Evolutionary conservation across 2,329 filamentous ascomycete species (phyloP).

Genomic region (Epicoccum sorghinum): DNA sequence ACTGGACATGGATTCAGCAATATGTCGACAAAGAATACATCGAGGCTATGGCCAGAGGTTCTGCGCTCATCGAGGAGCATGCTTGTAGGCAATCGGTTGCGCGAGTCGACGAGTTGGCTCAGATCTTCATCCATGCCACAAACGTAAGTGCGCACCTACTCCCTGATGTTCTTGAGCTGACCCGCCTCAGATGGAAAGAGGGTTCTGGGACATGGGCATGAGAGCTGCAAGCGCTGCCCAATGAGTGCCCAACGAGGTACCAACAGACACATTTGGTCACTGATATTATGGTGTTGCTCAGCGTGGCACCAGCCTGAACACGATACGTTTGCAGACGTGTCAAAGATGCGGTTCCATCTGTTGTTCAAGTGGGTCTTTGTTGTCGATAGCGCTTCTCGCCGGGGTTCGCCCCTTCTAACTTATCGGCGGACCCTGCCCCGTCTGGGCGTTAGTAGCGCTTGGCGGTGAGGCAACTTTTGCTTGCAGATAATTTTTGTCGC

Average conservation of each 20-base stretch:
- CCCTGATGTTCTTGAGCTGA: slow-evolving; percentile 17
- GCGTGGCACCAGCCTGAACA: no score
- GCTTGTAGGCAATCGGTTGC: slow-evolving; percentile 73
- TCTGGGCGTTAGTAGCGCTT: slow-evolving; percentile 24
- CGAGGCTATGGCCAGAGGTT: slow-evolving; percentile 71
- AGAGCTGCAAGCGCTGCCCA: slow-evolving; percentile 8
- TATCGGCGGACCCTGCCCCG: slow-evolving; percentile 17
- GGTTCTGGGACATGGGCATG: slow-evolving; percentile 75
- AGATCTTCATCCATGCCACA: slow-evolving; percentile 87
- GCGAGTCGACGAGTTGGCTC: slow-evolving; percentile 80
- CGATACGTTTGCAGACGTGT: neutral
- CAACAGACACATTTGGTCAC: no score
- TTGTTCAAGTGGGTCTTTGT: slow-evolving; percentile 16
- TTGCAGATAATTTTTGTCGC: slow-evolving; percentile 29
- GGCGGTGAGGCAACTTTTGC: slow-evolving; percentile 23
- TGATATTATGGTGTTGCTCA: no score
- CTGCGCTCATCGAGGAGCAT: slow-evolving; percentile 77
- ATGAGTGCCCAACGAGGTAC: neutral
- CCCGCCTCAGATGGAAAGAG: slow-evolving; percentile 67
- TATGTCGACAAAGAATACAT: slow-evolving; percentile 83
- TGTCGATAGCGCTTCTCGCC: slow-evolving; percentile 6
- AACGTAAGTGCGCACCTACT: slow-evolving; percentile 60
- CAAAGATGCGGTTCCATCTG: neutral
- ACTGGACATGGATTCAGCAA: slow-evolving; percentile 91
- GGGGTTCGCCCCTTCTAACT: slow-evolving; percentile 15